These are phyloP conservation scores for Sophora flavescens DNA, from an alignment of 306 rosid genomes.

Conservation along the genomic window DNA sequence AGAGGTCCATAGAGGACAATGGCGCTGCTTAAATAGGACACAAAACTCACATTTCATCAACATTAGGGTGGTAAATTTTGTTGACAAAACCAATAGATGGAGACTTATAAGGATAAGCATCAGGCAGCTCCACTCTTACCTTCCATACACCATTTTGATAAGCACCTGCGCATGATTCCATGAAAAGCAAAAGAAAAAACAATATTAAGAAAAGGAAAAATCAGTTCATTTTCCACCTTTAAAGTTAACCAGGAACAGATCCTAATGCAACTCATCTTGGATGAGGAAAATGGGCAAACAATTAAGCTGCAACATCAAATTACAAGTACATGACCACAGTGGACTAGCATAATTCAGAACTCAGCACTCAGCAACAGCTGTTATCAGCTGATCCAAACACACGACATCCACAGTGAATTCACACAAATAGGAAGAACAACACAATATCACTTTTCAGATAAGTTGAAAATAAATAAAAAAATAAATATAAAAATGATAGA, in stretches of 20 bases:
- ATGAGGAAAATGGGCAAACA: constrained; percentile 41
- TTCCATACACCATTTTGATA: constrained; percentile 90
- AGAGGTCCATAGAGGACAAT: constrained; percentile 8
- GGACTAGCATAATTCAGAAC: constrained; percentile 17
- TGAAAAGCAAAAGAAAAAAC: neutral
- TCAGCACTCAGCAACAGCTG: constrained; percentile 41
- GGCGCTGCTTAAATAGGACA: constrained; percentile 26
- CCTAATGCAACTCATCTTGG: constrained; percentile 38
- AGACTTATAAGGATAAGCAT: constrained; percentile 92
- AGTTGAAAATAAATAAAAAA: neutral
- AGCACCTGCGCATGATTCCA: constrained; percentile 65
- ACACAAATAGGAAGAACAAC: constrained; percentile 12
- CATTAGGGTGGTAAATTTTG: constrained; percentile 94
- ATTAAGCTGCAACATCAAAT: constrained; percentile 39
- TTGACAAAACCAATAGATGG: constrained; percentile 89
- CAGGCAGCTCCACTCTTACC: constrained; percentile 84
- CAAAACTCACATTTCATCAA: constrained; percentile 86
- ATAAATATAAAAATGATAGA: constrained; percentile 14
- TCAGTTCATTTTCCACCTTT: constrained; percentile 21
- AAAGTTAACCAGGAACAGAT: constrained; percentile 36
- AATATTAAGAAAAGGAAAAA: neutral
- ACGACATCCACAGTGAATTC: constrained; percentile 36
- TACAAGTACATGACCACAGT: neutral
- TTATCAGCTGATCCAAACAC: constrained; percentile 39
- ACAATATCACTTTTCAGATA: neutral